Evolutionary conservation across 2,329 filamentous ascomycete genomes (phyloP).

Genomic region (Diaporthe sp.): DNA sequence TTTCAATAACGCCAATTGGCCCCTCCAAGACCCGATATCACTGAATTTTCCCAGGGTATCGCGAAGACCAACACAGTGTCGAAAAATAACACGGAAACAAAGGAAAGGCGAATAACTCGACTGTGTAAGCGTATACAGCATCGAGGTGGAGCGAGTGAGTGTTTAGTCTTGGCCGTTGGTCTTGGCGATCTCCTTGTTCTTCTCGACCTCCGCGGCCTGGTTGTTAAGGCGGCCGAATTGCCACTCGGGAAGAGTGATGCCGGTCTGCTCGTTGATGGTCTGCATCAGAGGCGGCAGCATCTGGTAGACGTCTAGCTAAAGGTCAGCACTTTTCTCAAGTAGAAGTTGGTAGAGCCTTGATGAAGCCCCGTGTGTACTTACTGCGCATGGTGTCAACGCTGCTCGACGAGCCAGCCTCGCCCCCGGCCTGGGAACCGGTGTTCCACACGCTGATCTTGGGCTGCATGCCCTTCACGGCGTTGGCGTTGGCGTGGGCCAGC

Average conservation of each 20-base stretch:
- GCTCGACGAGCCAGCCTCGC: constrained; percentile 46
- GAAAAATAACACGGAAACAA: not conserved
- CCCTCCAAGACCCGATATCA: not conserved
- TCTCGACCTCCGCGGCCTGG: constrained; percentile 45
- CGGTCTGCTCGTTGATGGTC: constrained; percentile 90
- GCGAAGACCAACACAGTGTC: not conserved
- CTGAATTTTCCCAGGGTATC: not conserved
- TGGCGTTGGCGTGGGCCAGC: constrained; percentile 81
- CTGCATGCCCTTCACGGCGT: constrained; percentile 79
- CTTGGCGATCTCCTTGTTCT: constrained; percentile 54
- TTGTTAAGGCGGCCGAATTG: constrained; percentile 65
- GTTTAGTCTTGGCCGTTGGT: not conserved
- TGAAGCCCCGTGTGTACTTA: not conserved
- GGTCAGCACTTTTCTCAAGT: not conserved
- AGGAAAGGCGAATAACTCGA: not conserved
- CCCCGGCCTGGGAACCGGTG: constrained; percentile 68
- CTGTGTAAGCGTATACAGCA: not conserved
- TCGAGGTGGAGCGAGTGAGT: not conserved
- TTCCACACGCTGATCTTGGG: constrained; percentile 95
- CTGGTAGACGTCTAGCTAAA: constrained; percentile 76
- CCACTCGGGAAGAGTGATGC: constrained; percentile 84
- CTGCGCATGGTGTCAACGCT: constrained; percentile 75
- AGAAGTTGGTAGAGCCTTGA: too few relatives aligned
- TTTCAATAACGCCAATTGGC: not conserved
- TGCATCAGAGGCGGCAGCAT: constrained; percentile 83